A percentile compares a stretch with the other conserved stretches of the same genome.
Conservation (phyloP, 2,329 filamentous ascomycete species). For the Aureobasidium vineae region DNA sequence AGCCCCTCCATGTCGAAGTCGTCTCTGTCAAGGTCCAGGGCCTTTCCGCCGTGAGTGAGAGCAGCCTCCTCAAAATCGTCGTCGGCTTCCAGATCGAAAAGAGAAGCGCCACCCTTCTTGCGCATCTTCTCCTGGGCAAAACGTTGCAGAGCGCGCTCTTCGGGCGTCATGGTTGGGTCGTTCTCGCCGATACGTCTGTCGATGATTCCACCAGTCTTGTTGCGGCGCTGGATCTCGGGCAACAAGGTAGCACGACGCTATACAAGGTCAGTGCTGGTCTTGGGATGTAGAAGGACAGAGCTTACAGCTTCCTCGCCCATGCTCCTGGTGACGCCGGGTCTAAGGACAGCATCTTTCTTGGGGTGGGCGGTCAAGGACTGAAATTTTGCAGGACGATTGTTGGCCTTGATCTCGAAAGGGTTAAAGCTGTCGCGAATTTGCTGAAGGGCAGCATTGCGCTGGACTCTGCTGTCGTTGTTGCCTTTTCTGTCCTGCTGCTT, state of each 20-base stretch:
- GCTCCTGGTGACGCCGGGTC: conserved; percentile 82
- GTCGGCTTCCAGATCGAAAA: conserved; percentile 90
- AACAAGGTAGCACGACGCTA: conserved; percentile 77
- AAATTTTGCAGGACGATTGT: conserved; percentile 73
- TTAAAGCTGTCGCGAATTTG: conserved; percentile 96
- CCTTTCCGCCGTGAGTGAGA: conserved; percentile 75
- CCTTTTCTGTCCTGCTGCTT: conserved; percentile 66
- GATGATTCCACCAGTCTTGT: conserved; percentile 88
- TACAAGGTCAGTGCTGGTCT: conserved; percentile 30
- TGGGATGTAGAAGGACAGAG: not conserved
- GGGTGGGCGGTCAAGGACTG: conserved; percentile 71
- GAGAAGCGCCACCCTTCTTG: conserved; percentile 69
- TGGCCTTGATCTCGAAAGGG: conserved; percentile 89
- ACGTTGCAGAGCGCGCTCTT: conserved; percentile 86
- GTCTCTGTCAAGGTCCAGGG: conserved; percentile 60
- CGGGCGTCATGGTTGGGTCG: conserved; percentile 87
- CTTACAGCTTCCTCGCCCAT: conserved; percentile 78
- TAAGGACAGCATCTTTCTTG: conserved; percentile 50
- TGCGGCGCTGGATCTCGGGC: conserved; percentile 83
- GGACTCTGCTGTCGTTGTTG: conserved; percentile 64
- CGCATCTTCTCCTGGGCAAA: conserved; percentile 86
- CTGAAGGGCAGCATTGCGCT: conserved; percentile 73
- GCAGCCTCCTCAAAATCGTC: conserved; percentile 57
- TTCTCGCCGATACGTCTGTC: conserved; percentile 96
- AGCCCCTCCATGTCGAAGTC: conserved; percentile 57